phyloP scores from a whole-genome alignment of 2,329 filamentous ascomycete species.

The Plectosphaerella cucumerina region DNA sequence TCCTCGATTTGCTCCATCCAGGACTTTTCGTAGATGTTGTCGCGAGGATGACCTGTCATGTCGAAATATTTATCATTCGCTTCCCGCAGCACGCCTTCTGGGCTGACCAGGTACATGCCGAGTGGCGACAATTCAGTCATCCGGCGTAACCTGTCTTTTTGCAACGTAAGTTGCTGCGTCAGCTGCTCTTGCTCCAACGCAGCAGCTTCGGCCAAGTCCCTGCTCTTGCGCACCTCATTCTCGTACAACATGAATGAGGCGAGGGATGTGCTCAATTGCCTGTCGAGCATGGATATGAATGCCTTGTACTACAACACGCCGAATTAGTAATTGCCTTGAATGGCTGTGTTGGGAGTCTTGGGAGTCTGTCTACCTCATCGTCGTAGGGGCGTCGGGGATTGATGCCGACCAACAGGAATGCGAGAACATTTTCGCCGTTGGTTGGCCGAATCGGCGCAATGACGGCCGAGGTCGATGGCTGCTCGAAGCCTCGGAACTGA shows the following conservation, averaged over 20 bases:
- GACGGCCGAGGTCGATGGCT: conserved; percentile 51
- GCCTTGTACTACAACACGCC: too few species aligned
- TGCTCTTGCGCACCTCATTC: conserved; percentile 54
- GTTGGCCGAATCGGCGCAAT: conserved; percentile 58
- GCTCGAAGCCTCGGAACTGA: conserved; percentile 48
- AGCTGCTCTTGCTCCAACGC: conserved; percentile 27
- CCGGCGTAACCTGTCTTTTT: conserved; percentile 28
- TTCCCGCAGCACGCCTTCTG: conserved; percentile 35
- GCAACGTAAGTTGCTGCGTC: conserved; percentile 27
- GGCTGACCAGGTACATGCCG: conserved; percentile 33
- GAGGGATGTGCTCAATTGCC: conserved; percentile 55
- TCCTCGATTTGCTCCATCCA: conserved; percentile 36
- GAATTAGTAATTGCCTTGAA: too few species aligned
- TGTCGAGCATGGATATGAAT: conserved; percentile 43
- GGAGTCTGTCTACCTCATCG: too few species aligned
- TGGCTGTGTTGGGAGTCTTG: too few species aligned
- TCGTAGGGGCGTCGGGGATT: conserved; percentile 61
- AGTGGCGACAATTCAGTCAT: conserved; percentile 32
- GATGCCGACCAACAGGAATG: conserved; percentile 57
- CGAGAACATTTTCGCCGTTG: conserved; percentile 53
- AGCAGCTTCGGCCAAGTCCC: conserved; percentile 27
- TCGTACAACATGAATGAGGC: conserved; percentile 63
- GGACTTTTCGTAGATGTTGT: conserved; percentile 31
- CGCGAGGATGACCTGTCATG: conserved; percentile 36
- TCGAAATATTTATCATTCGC: conserved; percentile 43